phyloP scores from a whole-genome alignment of 257 asterid species.

The Rubia yunnanensis region DNA sequence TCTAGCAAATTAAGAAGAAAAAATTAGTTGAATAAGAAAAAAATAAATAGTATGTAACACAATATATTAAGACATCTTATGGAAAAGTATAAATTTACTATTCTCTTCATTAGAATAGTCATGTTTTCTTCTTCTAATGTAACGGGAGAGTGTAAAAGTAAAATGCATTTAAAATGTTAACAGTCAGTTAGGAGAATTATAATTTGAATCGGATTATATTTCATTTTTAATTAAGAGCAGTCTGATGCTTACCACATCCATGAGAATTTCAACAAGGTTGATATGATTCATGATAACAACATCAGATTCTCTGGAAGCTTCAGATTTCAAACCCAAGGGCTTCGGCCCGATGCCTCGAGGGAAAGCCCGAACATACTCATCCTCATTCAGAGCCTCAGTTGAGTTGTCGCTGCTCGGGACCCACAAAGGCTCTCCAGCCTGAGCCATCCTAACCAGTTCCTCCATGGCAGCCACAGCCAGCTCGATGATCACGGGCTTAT shows the following conservation, averaged over 20 bases:
- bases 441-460: constrained; percentile 58
- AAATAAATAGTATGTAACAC: too few species aligned
- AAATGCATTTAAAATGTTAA: not conserved
- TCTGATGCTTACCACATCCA: constrained; percentile 66
- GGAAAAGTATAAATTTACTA: too few species aligned
- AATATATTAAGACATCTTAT: too few species aligned
- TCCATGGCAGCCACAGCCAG: constrained; percentile 86
- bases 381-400: constrained; percentile 43
- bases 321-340: constrained; percentile 68
- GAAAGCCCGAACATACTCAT: constrained; percentile 60
- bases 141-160: not conserved
- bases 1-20: constrained; percentile 27
- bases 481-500: constrained; percentile 64
- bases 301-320: constrained; percentile 80
- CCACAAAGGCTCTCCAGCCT: constrained; percentile 73
- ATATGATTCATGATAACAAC: constrained; percentile 88
- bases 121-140: not conserved
- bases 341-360: constrained; percentile 96
- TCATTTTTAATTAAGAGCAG: not conserved
- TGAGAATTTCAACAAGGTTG: constrained; percentile 75
- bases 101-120: too few species aligned
- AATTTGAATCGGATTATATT: too few species aligned
- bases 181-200: too few species aligned
- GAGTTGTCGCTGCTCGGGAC: constrained; percentile 24
- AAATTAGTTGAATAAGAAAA: too few species aligned